Percentiles rank a stretch among this genome's conserved stretches.
Evolutionary conservation across 148 eudicot genomes (phyloP).

Genomic region (Bassia scoparia): DNA sequence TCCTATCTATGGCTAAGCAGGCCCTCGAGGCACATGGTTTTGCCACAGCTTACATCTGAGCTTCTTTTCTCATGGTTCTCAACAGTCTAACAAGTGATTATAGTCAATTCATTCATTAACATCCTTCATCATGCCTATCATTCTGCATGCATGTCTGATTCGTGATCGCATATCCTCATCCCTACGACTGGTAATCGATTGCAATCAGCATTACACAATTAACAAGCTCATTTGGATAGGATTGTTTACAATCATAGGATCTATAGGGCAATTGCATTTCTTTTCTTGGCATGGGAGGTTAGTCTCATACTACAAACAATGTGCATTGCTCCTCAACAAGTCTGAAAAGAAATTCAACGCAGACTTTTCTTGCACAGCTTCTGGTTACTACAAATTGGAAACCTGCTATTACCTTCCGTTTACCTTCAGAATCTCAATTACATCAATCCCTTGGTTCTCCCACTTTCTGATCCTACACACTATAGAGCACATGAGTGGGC

Average conservation of each 20-base stretch:
- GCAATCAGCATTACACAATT: fast-evolving
- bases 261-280: neutral
- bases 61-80: neutral
- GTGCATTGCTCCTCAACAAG: neutral
- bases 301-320: fast-evolving
- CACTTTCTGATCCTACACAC: neutral
- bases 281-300: conserved; percentile 1
- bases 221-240: neutral
- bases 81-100: neutral
- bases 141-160: neutral
- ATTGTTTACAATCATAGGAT: neutral
- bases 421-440: neutral
- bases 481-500: neutral
- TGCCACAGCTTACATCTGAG: neutral
- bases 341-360: neutral
- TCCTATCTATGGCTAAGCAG: neutral
- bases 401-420: neutral
- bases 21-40: neutral
- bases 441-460: neutral
- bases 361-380: neutral
- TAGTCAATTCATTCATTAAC: neutral
- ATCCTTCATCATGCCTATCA: neutral
- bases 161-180: neutral
- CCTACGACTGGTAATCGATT: neutral
- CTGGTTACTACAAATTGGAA: neutral